A percentile compares a stretch with the other conserved stretches of the same genome.
Evolutionary conservation across 1,284 basidiomycete genomes (phyloP).

Genomic region (Irpex sp.): DNA sequence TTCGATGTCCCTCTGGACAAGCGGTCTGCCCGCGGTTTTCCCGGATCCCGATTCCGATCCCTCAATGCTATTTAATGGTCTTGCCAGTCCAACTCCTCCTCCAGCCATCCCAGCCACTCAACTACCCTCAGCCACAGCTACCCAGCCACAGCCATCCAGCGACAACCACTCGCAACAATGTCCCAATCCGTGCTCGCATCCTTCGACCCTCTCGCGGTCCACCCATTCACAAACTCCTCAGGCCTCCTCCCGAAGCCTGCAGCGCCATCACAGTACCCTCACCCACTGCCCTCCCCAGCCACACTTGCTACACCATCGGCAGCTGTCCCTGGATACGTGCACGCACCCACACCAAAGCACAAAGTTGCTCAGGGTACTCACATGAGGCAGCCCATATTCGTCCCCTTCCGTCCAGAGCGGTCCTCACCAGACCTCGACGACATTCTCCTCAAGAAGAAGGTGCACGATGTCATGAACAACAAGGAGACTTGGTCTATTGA

Average conservation of each 20-base stretch:
- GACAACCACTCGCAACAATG: constrained; percentile 20
- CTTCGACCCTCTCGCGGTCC: constrained; percentile 56
- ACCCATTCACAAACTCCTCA: constrained; percentile 60
- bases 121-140: neutral
- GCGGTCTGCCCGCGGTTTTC: constrained; percentile 4
- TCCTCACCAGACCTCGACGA: constrained; percentile 54
- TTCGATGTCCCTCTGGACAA: neutral
- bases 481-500: constrained; percentile 33
- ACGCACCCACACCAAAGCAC: constrained; percentile 25
- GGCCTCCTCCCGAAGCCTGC: constrained; percentile 43
- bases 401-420: constrained; percentile 50
- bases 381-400: constrained; percentile 40
- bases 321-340: constrained; percentile 17
- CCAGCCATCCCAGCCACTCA: neutral
- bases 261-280: constrained; percentile 44
- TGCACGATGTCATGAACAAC: constrained; percentile 27
- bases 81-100: neutral
- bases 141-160: neutral
- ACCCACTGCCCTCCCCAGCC: constrained; percentile 30
- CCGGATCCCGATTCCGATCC: constrained; percentile 10
- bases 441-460: constrained; percentile 48
- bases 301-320: constrained; percentile 15
- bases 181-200: constrained; percentile 35
- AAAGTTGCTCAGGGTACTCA: constrained; percentile 11
- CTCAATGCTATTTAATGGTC: neutral